A percentile compares a stretch with the other conserved stretches of the same genome.
These are phyloP conservation scores for Pelargonium hybrid DNA, from an alignment of 441 rosid genomes.

Conservation along the genomic window DNA sequence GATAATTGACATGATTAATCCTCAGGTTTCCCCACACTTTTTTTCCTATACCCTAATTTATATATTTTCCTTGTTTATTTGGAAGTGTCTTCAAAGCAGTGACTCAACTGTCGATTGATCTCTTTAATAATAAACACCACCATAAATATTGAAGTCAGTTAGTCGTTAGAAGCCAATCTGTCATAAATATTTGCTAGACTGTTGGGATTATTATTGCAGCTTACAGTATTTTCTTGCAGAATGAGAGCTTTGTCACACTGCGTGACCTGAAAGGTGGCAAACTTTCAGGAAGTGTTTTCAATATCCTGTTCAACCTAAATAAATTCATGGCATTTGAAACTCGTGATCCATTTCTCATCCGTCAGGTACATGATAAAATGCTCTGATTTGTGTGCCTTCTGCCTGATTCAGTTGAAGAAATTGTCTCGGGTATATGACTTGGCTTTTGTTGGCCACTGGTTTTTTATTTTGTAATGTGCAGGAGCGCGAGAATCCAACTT, in stretches of 20 bases:
- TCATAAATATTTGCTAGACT: not conserved
- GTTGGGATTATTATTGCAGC: not conserved
- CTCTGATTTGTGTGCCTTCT: constrained; percentile 8
- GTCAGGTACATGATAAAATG: constrained; percentile 33
- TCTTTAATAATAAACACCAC: not conserved
- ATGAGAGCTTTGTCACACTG: constrained; percentile 43
- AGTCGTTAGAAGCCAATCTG: not conserved
- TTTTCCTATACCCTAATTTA: not conserved
- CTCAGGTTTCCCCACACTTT: constrained; percentile 31
- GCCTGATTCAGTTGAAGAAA: not conserved
- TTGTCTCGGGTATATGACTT: not conserved
- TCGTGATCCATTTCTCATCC: constrained; percentile 46
- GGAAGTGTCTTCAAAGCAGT: not conserved
- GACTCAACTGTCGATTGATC: not conserved
- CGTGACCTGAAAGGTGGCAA: constrained; percentile 43
- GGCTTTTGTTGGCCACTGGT: not conserved
- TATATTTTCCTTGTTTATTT: not conserved
- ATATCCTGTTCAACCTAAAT: constrained; percentile 51
- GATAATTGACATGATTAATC: constrained; percentile 54
- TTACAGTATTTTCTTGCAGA: constrained; percentile 29
- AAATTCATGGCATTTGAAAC: constrained; percentile 55
- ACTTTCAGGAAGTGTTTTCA: constrained; percentile 53
- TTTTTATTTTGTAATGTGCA: constrained; percentile 12
- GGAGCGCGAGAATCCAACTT: constrained; percentile 44
- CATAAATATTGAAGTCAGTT: not conserved